Conservation (phyloP, 768 basidiomycete genomes). For the Psilocybe azurescens region DNA sequence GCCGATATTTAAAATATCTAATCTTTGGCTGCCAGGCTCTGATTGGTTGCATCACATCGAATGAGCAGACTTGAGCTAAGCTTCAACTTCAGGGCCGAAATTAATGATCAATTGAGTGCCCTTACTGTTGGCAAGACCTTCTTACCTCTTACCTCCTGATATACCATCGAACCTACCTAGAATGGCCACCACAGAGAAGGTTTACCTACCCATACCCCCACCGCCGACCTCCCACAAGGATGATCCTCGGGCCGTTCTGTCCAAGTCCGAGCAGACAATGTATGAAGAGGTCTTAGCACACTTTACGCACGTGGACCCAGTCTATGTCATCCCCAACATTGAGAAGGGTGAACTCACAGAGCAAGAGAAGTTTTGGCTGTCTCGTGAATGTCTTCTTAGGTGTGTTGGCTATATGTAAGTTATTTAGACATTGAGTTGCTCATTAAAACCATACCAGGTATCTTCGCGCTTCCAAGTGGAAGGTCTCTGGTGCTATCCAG, state of each 20-base stretch:
- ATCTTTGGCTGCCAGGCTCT: not conserved
- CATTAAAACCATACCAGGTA: constrained; percentile 49
- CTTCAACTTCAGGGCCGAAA: not conserved
- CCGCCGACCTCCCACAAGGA: constrained; percentile 32
- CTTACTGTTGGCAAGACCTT: too few relatives aligned
- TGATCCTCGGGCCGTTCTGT: constrained; percentile 42
- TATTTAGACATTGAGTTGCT: not conserved
- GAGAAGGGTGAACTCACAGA: constrained; percentile 56
- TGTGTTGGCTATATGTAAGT: constrained; percentile 28
- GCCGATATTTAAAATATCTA: not conserved
- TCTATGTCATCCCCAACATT: constrained; percentile 56
- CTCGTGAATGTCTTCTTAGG: constrained; percentile 76
- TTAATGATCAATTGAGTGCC: not conserved
- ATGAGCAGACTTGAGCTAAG: constrained; percentile 1
- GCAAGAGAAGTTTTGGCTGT: constrained; percentile 82
- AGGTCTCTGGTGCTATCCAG: constrained; percentile 56
- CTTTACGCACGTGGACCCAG: constrained; percentile 49
- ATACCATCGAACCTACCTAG: too few relatives aligned
- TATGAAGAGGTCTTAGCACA: constrained; percentile 62
- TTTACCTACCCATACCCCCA: constrained; percentile 38
- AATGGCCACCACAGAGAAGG: constrained; percentile 32
- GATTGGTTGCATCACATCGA: not conserved
- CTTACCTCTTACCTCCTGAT: too few relatives aligned
- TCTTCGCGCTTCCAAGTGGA: constrained; percentile 82
- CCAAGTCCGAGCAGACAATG: constrained; percentile 50